Evolutionary conservation across 257 asterid genomes (phyloP), one percentile per base, ranked within the genome.

Genomic region (Agastache rugosa): DNA sequence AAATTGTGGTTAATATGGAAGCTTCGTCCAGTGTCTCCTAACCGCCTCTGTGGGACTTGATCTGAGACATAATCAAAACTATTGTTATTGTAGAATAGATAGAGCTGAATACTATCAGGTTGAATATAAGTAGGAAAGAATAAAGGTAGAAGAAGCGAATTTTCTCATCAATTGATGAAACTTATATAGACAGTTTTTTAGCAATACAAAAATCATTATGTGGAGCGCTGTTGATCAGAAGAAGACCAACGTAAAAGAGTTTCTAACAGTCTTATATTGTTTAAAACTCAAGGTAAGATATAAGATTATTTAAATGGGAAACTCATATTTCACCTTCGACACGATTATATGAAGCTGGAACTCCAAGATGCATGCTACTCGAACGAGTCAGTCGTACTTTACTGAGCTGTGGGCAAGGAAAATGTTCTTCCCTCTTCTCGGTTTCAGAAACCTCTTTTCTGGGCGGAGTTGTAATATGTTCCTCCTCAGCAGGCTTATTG

Each of bases 1-100:
- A 85, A 62, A 53, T 63, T 63, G 64, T 80, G 84, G 79, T 79
- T 73, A 19, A 69, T 86, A 1, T 80, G 85, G 71, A 80, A 75
- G 76, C 80, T 80, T 31, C 73, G 81, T 55, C 74, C 81, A 37
- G 79, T 75, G 61, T 89, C 87, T 48, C 90, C 87, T 44, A 34
- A 29, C 65, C 78, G 87, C 69, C 79, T 76, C 47, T 82, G 86
- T 15, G 82, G 87, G 55, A 58, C 81, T 69, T 81, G 72, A 84
- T 86, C 97, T 91, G 88, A 74, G 71, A 69, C 19, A 73, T 35
- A 54, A 72, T 41, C 45, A 73, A 54, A 68, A 23, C n/a, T 2
- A 25, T 63, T 35, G 66, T 77, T 42, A 76, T 74, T 54, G 37
- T 41, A 42, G 20, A 23, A 47, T 37, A 51, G 68, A 35, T 45